Base-by-base conservation (phyloP, 306 rosid species). In the Notholithocarpus densiflorus region DNA sequence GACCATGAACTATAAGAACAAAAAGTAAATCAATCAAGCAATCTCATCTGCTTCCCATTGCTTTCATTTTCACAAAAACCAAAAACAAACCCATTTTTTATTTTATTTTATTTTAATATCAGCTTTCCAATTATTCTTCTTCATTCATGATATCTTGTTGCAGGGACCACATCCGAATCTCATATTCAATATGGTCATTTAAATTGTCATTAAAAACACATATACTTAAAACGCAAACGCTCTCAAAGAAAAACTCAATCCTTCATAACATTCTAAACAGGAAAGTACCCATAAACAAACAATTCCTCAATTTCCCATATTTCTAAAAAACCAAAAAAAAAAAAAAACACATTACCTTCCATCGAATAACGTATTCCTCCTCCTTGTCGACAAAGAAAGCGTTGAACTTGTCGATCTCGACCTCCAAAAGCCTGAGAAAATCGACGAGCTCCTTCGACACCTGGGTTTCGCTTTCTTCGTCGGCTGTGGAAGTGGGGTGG, bases 401-500 rank as follows among this genome's bases (percentile, higher is more conserved):
- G 60, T 94, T 94, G 13, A 92, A 92, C 82, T 94, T 94, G 0
- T 92, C 92, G 40, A 92, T 86, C 81, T 94, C 94, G 5, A 74
- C 81, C 84, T 89, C 89, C 86, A 94, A 80, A 52, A 89, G 80
- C 72, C 55, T 79, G 18, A 89, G 83, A 79, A 94, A 94, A 23
- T 83, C 93, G 55, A 74, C 68, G 54, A 87, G 89, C 87, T 85
- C 89, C 77, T 85, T 85, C 0, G 88, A 17, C 18, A 83, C 71
- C 69, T 72, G 84, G 24, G 20, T 65, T 3, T 79, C 85, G 1
- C 62, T 74, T 57, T 51, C 31, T 4, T 18, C 43, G n/a, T 27
- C 59, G 14, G 23, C 82, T 40, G 55, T 75, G 27, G 71, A 40
- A 3, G 27, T 72, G 77, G 66, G 45, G 45, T 62, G 82, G 31